These are phyloP conservation scores for Leptographium procerum DNA, from an alignment of 2,329 filamentous ascomycete species.

Conservation along the genomic window DNA sequence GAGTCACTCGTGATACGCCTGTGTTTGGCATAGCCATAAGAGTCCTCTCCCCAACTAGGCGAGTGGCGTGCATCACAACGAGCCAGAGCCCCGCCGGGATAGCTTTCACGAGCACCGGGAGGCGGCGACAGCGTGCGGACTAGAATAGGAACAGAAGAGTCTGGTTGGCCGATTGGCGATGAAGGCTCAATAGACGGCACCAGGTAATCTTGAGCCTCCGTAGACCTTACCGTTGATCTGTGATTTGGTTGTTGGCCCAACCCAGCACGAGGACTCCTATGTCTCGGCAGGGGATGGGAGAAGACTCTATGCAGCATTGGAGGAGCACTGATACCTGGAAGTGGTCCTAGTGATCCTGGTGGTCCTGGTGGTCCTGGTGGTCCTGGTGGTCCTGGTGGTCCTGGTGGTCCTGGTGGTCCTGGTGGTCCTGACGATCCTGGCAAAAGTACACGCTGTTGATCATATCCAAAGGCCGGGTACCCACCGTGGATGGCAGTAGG, in stretches of 20 bases:
- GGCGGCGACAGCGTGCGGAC: slow-evolving; percentile 11
- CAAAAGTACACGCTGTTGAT: neutral
- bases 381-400: too few species aligned
- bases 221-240: slow-evolving; percentile 4
- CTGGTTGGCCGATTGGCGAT: slow-evolving; percentile 21
- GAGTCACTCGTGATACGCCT: neutral
- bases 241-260: neutral
- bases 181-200: slow-evolving; percentile 34
- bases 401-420: too few species aligned
- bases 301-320: neutral
- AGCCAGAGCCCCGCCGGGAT: neutral
- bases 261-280: neutral
- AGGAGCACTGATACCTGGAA: neutral
- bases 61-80: neutral
- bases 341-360: too few species aligned
- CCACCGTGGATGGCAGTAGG: neutral
- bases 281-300: neutral
- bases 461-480: neutral
- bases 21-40: neutral
- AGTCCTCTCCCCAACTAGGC: neutral
- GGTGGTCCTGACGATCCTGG: neutral
- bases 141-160: slow-evolving; percentile 8
- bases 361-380: too few species aligned
- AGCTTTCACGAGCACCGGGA: neutral
- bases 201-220: slow-evolving; percentile 28